Conservation (phyloP, 2,329 filamentous ascomycete genomes). For the Monosporascus sp. region DNA sequence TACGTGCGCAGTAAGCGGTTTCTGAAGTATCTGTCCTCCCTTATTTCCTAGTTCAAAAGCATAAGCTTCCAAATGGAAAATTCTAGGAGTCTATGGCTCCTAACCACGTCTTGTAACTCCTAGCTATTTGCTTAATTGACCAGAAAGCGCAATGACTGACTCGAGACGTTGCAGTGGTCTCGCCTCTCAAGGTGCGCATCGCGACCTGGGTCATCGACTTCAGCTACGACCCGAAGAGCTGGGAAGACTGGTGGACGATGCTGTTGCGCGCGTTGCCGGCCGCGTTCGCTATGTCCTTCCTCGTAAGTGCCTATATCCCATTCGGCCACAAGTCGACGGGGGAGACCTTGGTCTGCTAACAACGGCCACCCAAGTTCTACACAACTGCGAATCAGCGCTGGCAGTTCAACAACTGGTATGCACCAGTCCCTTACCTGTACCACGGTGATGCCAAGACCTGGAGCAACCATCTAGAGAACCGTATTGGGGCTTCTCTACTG, state of each 20-base stretch:
- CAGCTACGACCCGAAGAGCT: constrained; percentile 7
- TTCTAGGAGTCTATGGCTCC: too few relatives aligned
- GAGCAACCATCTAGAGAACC: constrained; percentile 11
- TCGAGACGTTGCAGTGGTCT: background rate
- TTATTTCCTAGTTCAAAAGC: too few relatives aligned
- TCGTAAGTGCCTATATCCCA: constrained; percentile 1
- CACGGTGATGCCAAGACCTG: constrained; percentile 12
- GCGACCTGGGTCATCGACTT: constrained; percentile 14
- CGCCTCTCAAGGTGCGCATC: constrained; percentile 8
- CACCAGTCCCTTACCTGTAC: constrained; percentile 8
- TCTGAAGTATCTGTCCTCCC: too few relatives aligned
- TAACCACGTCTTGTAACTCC: too few relatives aligned
- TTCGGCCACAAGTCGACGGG: too few relatives aligned
- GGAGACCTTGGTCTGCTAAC: too few relatives aligned
- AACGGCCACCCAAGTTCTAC: background rate
- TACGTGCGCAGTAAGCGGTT: constrained; percentile 5
- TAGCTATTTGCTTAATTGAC: too few relatives aligned
- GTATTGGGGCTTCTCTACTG: background rate
- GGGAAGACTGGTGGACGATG: constrained; percentile 5
- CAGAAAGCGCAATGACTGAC: too few relatives aligned
- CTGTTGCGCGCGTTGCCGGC: constrained; percentile 4
- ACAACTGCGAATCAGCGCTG: background rate
- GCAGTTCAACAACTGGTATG: constrained; percentile 6
- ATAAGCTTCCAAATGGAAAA: too few relatives aligned
- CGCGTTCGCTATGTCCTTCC: constrained; percentile 3